Evolutionary conservation across 2,329 filamentous ascomycete genomes (phyloP), one percentile per base, ranked within the genome.

Genomic region (Colletotrichum salicis): DNA sequence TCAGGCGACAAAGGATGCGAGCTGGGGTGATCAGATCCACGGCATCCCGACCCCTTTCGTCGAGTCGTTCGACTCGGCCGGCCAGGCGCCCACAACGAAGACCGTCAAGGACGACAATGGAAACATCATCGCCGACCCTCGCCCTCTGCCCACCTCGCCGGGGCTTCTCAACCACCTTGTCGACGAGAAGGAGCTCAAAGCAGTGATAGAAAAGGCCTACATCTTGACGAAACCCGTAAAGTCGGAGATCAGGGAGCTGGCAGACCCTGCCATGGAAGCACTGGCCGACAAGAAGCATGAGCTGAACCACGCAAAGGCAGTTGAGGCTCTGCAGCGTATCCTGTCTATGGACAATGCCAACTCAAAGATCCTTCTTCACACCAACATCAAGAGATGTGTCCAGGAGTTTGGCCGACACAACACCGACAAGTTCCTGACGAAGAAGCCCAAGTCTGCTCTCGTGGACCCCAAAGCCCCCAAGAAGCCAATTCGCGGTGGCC

Each of bases 321-420:
- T 91, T 31, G 90, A 93, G 76, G 96, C 95, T 11, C 86, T 99
- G 74, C 84, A 87, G 74, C 92, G 95, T 67, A 98, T 99, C 80
- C 89, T 94, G 1, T 88, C 90, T 55, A 85, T 99, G 66, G 87
- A 88, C 52, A 95, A 97, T 78, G 92, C 91, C 76, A 96, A 90
- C 81, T 91, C 89, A 75, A 92, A 93, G 81, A 94, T 97, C 78
- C 89, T 90, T 64, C 91, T 92, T 76, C 92, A 95, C 76, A 90
- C 93, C 79, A 98, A 98, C 80, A 92, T 96, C 76, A 88, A 91
- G 76, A 91, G 94, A 73, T 97, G 95, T 81, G 89, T 99, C 75
- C 89, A 95, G 72, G 92, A 90, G 3, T 98, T 99, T 78, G 96
- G 96, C 61, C 91, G 96, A 61, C 96, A 99, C 86, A 90, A 92